Evolutionary conservation across 495 filamentous ascomycete species (phyloP).

Genomic region (Aspergillus bertholletiae): DNA sequence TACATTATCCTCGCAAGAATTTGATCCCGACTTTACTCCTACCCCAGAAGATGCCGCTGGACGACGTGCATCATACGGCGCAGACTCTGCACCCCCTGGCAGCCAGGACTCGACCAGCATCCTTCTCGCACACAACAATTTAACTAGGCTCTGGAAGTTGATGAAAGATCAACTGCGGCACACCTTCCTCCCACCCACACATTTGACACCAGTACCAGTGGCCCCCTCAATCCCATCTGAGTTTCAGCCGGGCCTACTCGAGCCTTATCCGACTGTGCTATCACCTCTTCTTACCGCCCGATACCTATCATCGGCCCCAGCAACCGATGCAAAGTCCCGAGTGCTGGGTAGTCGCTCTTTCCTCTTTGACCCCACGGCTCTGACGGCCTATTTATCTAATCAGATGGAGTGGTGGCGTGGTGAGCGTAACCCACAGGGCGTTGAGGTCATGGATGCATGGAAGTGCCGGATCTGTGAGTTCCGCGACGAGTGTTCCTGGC

Average conservation of each 20-base stretch:
- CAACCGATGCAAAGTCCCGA: conserved; percentile 28
- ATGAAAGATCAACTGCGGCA: conserved; percentile 63
- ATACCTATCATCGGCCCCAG: conserved; percentile 35
- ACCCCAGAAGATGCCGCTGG: conserved; percentile 25
- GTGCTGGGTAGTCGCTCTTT: conserved; percentile 69
- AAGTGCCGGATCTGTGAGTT: conserved; percentile 76
- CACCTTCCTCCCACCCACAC: conserved; percentile 49
- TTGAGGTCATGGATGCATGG: conserved; percentile 82
- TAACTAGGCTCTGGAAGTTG: conserved; percentile 59
- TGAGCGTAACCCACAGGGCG: conserved; percentile 69
- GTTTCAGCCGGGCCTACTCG: conserved; percentile 54
- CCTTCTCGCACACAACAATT: conserved; percentile 56
- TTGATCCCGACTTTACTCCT: conserved; percentile 26
- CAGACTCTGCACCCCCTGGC: conserved; percentile 13
- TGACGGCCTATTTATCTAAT: conserved; percentile 62
- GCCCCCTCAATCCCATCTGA: conserved; percentile 46
- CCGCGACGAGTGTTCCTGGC: conserved; percentile 57
- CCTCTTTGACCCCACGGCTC: conserved; percentile 56
- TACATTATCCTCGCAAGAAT: conserved; percentile 28
- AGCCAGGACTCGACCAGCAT: conserved; percentile 51
- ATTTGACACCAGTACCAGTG: conserved; percentile 26
- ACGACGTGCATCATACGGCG: conserved; percentile 1
- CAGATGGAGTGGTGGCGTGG: conserved; percentile 89
- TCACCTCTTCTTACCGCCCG: conserved; percentile 46
- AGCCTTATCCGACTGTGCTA: conserved; percentile 45